phyloP scores from a whole-genome alignment of 2,329 filamentous ascomycete species.

The Sclerotinia sclerotiorum region DNA sequence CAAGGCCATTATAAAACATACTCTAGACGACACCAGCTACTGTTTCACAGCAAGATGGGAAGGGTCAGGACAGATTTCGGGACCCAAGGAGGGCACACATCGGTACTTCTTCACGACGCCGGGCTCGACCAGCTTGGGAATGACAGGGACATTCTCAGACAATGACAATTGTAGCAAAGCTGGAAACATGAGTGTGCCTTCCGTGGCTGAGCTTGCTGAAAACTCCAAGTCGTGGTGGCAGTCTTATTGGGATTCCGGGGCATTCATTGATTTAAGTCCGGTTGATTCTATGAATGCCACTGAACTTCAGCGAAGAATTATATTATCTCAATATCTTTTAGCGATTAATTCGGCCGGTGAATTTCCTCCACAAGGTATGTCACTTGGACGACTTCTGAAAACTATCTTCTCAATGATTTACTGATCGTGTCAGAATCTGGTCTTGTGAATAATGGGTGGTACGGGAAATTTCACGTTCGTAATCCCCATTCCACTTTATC shows the following conservation, averaged over 20 bases:
- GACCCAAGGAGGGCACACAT: slow-evolving; percentile 28
- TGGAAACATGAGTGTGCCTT: not conserved
- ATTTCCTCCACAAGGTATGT: slow-evolving; percentile 41
- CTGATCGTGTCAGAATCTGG: slow-evolving; percentile 42
- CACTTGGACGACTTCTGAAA: too few relatives aligned
- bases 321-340: slow-evolving; percentile 47
- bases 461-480: slow-evolving; percentile 46
- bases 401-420: not conserved
- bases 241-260: slow-evolving; percentile 43
- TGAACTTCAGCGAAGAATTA: slow-evolving; percentile 47
- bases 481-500: not conserved
- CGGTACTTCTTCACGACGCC: slow-evolving; percentile 30
- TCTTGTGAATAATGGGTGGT: slow-evolving; percentile 50
- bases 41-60: slow-evolving; percentile 38
- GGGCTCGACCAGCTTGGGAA: not conserved
- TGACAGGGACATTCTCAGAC: slow-evolving; percentile 2
- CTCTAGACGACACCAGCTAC: slow-evolving; percentile 44
- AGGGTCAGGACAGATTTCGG: slow-evolving; percentile 26
- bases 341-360: slow-evolving; percentile 45
- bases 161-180: not conserved
- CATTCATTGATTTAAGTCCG: slow-evolving; percentile 46
- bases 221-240: slow-evolving; percentile 31
- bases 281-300: slow-evolving; percentile 42
- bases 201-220: not conserved
- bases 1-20: slow-evolving; percentile 42